Evolutionary conservation across 768 basidiomycete species (phyloP), one percentile per base, ranked within the genome.

Genomic region (Ephemerocybe angulata): DNA sequence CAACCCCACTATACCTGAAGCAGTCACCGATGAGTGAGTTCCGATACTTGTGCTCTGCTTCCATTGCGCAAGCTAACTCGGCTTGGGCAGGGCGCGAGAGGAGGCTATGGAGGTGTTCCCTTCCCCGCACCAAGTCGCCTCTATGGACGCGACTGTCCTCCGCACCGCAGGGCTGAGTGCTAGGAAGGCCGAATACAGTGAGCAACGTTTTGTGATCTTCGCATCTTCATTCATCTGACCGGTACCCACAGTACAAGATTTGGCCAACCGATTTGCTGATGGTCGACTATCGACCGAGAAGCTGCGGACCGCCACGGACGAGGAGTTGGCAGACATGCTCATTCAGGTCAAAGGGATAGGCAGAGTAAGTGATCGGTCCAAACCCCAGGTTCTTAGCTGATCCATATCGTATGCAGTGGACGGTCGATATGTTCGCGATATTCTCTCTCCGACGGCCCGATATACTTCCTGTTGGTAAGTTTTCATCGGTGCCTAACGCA

Each of bases 381-480:
- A 29, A 30, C 27, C 35, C 49, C 42, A 35, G n/a, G 42, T 38
- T 50, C 28, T 56, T 17, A 54, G 19, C 58, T 30, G 53, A 19
- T 29, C 28, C 25, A 31, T 57, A 12, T 48, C 30, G n/a, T n/a
- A n/a, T 56, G 22, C 56, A 83, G 84, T 87, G 81, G 84, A 87
- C 86, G 80, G 90, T 93, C n/a, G 86, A 93, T 62, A 95, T 95
- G 93, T 95, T 95, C 64, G 80, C 88, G 13, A 90, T 97, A 41
- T 96, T 95, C 69, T 87, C 90, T 2, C 74, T 94, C 29, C 79
- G 91, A 0, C 84, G 92, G 19, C 89, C 89, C 1, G 84, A 95
- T 65, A 87, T 97, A 51, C 76, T 95, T 24, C 70, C 74, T 46
- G 70, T 76, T 58, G 70, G 73, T 71, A 56, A 33, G 67, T 51